Evolutionary conservation across 257 asterid species (phyloP).

Genomic region (Capsicum chinense): DNA sequence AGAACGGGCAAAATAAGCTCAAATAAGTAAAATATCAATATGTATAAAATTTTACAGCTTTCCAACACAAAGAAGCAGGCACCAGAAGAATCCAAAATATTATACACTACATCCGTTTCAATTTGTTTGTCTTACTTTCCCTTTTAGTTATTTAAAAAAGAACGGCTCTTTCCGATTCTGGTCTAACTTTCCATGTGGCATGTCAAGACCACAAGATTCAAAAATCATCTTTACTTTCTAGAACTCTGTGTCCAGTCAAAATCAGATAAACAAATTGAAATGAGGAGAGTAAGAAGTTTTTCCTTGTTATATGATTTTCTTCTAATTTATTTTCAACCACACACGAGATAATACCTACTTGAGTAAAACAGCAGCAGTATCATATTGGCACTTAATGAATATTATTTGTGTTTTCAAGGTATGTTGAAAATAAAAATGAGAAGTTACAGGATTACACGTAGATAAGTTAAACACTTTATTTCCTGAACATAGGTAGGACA

Average conservation of each 20-base stretch:
- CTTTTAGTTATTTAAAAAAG: too few species aligned
- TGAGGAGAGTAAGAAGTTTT: background rate
- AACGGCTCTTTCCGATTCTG: too few species aligned
- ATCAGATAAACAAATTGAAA: too few species aligned
- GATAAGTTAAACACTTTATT: slow-evolving; percentile 1
- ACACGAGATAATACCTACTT: background rate
- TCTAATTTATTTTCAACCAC: background rate
- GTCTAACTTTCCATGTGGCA: too few species aligned
- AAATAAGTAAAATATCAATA: background rate
- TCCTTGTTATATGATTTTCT: background rate
- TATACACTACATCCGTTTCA: too few species aligned
- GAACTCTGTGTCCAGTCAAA: too few species aligned
- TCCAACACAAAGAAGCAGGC: background rate
- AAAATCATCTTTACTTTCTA: too few species aligned
- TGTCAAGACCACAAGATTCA: too few species aligned
- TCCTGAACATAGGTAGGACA: background rate
- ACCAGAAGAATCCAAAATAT: background rate
- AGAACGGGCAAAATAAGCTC: background rate
- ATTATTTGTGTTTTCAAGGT: background rate
- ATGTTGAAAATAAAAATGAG: background rate
- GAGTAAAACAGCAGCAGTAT: background rate
- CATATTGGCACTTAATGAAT: background rate
- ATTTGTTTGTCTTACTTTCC: too few species aligned
- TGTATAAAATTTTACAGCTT: background rate
- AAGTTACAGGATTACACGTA: background rate